Percentiles rank a stretch among this genome's conserved stretches.
Conservation (phyloP, 2,329 filamentous ascomycete genomes). For the Ceratocystis eucalypticola region DNA sequence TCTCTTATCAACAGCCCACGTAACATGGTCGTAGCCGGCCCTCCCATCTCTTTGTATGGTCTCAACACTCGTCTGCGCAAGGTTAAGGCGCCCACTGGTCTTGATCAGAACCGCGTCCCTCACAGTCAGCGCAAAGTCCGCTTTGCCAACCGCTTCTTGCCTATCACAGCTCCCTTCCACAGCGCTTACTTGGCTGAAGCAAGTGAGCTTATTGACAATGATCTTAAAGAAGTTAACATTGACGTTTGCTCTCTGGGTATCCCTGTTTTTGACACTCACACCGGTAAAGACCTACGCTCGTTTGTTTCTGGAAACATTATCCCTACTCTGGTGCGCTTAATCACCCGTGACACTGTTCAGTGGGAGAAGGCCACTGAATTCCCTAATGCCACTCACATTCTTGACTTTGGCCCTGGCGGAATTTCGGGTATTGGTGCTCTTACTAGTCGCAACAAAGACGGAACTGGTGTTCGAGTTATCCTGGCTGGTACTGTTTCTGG, state of each 20-base stretch:
- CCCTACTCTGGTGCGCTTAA: conserved; percentile 75
- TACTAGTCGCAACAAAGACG: conserved; percentile 98
- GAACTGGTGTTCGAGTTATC: conserved; percentile 91
- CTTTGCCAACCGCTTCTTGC: conserved; percentile 92
- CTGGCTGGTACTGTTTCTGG: conserved; percentile 87
- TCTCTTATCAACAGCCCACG: conserved; percentile 93
- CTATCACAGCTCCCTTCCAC: conserved; percentile 96
- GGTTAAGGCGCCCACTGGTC: conserved; percentile 91
- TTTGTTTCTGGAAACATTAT: conserved; percentile 65
- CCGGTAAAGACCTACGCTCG: conserved; percentile 67
- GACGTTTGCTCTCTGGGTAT: conserved; percentile 61
- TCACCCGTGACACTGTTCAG: conserved; percentile 84
- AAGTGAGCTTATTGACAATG: conserved; percentile 68
- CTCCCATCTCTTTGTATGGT: conserved; percentile 90
- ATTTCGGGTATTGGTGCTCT: conserved; percentile 91
- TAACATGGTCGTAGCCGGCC: conserved; percentile 92
- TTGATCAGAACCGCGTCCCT: conserved; percentile 89
- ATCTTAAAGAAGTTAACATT: conserved; percentile 71
- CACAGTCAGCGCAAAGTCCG: conserved; percentile 92
- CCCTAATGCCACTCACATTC: conserved; percentile 76
- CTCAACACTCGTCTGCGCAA: conserved; percentile 90
- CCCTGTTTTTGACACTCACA: conserved; percentile 80
- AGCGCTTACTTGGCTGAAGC: conserved; percentile 83
- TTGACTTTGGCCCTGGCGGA: conserved; percentile 93
- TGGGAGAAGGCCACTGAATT: conserved; percentile 95